Percentiles rank a stretch among this genome's conserved stretches.
phyloP scores from a whole-genome alignment of 768 basidiomycete genomes.

The Rhodotorula kratochvilovae region DNA sequence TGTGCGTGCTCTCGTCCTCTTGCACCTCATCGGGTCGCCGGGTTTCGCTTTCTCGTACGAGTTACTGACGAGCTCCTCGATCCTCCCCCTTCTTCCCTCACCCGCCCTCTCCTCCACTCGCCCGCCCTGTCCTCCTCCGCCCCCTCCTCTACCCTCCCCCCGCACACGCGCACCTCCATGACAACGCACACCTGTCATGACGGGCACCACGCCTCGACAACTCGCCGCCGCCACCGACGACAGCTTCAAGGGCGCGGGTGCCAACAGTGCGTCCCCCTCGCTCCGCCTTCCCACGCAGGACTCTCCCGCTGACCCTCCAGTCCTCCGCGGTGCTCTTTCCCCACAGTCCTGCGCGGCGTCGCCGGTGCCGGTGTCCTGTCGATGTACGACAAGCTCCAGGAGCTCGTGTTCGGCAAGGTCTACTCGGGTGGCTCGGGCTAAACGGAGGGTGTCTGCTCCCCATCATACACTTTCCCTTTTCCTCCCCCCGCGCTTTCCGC shows the following conservation, averaged over 20 bases:
- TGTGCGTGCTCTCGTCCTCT: too few species aligned
- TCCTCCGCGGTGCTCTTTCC: not conserved
- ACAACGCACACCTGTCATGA: too few species aligned
- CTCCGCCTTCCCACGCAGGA: not conserved
- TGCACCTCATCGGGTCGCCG: too few species aligned
- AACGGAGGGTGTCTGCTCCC: not conserved
- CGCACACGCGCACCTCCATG: too few species aligned
- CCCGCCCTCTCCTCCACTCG: too few species aligned
- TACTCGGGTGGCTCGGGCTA: constrained; percentile 37
- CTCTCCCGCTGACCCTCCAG: not conserved
- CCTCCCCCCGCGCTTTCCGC: not conserved
- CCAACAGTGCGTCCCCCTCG: constrained; percentile 1
- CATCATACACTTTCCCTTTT: not conserved
- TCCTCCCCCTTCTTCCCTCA: too few species aligned
- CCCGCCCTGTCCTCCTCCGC: too few species aligned
- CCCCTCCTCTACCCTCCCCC: too few species aligned
- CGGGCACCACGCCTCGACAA: too few species aligned
- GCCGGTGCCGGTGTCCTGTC: constrained; percentile 84
- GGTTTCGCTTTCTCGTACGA: too few species aligned
- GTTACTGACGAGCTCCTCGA: too few species aligned
- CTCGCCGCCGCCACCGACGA: too few species aligned
- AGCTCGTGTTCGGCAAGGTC: constrained; percentile 49
- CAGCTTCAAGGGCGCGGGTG: constrained; percentile 8
- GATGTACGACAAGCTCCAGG: constrained; percentile 96
- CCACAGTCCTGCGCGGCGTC: constrained; percentile 85